Evolutionary conservation across 202 grass and related monocot genomes (phyloP).

Genomic region (Setaria viridis): DNA sequence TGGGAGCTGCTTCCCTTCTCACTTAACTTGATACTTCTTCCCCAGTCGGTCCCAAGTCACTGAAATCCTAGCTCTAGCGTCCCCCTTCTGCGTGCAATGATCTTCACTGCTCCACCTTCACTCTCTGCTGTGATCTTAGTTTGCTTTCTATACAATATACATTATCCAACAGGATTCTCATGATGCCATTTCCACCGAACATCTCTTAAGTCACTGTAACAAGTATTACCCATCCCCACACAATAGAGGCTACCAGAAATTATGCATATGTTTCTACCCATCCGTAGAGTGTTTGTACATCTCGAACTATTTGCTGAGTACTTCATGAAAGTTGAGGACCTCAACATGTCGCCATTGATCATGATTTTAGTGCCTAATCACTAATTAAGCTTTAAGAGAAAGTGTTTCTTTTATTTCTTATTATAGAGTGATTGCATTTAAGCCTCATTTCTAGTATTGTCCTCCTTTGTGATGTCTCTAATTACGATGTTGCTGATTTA

Average conservation of each 20-base stretch:
- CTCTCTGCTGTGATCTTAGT: neutral
- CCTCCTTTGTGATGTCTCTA: neutral
- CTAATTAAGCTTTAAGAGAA: neutral
- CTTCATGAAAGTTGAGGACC: slow-evolving; percentile 28
- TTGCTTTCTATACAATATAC: neutral
- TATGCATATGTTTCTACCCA: neutral
- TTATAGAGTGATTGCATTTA: slow-evolving; percentile 1
- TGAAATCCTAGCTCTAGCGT: neutral
- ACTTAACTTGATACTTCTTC: neutral
- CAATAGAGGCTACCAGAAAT: slow-evolving; percentile 14
- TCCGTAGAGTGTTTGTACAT: neutral
- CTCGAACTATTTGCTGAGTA: neutral
- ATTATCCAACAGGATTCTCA: neutral
- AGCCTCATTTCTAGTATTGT: neutral
- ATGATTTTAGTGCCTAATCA: slow-evolving; percentile 21
- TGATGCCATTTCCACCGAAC: neutral
- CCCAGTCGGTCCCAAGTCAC: neutral
- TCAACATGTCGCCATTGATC: slow-evolving; percentile 7
- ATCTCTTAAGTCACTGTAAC: slow-evolving; percentile 19
- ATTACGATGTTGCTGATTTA: neutral
- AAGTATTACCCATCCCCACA: neutral
- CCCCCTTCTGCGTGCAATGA: neutral
- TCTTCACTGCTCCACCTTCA: neutral
- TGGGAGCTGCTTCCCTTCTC: neutral
- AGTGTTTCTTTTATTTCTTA: slow-evolving; percentile 11